Base-by-base conservation (phyloP, 768 basidiomycete species). In the Termitomyces sp. region DNA sequence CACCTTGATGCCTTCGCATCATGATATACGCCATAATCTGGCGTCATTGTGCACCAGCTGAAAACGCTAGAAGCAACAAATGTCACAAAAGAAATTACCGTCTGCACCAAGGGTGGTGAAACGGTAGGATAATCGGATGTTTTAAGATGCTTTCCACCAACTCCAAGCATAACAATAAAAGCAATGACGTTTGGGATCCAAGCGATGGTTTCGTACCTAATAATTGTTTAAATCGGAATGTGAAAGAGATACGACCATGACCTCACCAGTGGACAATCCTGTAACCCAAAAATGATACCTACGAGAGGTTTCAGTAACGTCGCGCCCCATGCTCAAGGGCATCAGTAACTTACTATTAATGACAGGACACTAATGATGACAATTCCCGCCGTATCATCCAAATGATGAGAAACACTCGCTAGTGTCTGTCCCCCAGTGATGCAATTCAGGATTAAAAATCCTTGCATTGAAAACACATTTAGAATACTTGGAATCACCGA, bases 361-460 rank as follows among this genome's bases (percentile, higher is more conserved):
- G 77, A 76, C 15, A 79, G 64, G 8, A 77, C 60, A 7, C 75
- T 70, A 46, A 79, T 75, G 33, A 79, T 76, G 5, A 78, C 74
- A 39, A 81, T 81, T 12, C 78, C 78, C 1, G 72, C 49, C 1
- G 76, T 76, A 48, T 73, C 75, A 58, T 76, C 69, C 20, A 79
- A 64, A 40, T 70, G 70, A 48, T 67, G 46, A 12, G 84, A 81
- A 9, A 86, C 82, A 1, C 84, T 81, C 2, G 86, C 78, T 18
- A 91, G 76, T 2, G 84, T 78, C 67, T 90, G 88, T 0, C 88
- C 90, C 2, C 87, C 90, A 36, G 88, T 79, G 62, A 91, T 89
- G 61, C 81, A 82, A 55, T 86, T 85, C 55, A 90, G 74, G 44
- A 88, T 84, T 57, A 87, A 78, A 70, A 87, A 91, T 3, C 87